Evolutionary conservation across 805 yeast genomes (phyloP), one percentile per base, ranked within the genome.

Genomic region (Nakazawaea populi): DNA sequence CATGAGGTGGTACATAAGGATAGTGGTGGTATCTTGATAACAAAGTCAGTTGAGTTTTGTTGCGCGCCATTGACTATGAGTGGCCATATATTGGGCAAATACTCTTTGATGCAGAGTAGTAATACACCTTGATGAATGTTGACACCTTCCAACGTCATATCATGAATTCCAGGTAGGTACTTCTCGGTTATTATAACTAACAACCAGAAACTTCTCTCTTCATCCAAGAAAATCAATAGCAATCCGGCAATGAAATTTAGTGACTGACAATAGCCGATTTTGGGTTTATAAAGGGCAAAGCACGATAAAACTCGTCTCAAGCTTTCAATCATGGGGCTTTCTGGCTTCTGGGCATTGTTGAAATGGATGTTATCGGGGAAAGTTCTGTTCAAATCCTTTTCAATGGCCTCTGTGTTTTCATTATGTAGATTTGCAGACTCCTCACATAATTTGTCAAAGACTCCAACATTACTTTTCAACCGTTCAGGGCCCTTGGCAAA

Each of bases 201-300:
- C 96, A 94, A 86, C 98, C 99, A 92, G 63, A 94, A 92, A 0
- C 96, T 82, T 53, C 77, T 77, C 60, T 92, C 98, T 63, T 92
- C 99, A 55, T 82, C 87, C 84, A 92, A 76, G 62, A 92, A 90
- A 8, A 94, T 71, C 43, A 94, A 70, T 41, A 94, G 68, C 52
- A 90, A 74, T 0, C 97, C 99, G 2, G 96, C 96, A 41, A 94
- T 74, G 65, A 94, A 94, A 60, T 94, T 94, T 62, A 94, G 76
- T 12, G 96, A 88, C 64, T 94, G 99, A 67, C 99, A 94, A 69
- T 94, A 94, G 1, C 99, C 99, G 45, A 91, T 88, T 37, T 83
- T 80, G 0, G 98, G 97, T 60, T 83, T 88, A 61, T 87, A 87
- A 11, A 83, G 77, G 2, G 97, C 84, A 65, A 92, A 92, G 24